Evolutionary conservation across 176 grass and related monocot species (phyloP), one percentile per base, ranked within the genome.

Genomic region (Chrysopogon serrulatus): DNA sequence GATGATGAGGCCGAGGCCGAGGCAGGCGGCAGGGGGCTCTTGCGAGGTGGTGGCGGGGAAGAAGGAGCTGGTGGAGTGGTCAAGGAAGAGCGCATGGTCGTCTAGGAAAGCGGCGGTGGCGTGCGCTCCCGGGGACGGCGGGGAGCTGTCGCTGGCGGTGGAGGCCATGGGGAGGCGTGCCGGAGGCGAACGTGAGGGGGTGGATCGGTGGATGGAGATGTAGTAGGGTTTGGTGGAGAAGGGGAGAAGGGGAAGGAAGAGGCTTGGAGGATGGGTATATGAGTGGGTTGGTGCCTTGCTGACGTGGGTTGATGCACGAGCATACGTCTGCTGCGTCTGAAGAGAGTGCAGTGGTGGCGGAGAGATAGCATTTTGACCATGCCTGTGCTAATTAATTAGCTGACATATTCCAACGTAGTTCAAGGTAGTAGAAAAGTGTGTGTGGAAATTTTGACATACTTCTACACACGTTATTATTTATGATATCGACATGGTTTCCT

Each of bases 1-100:
- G 74, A 12, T 0, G 87, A 64, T 10, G 73, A 21, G 0, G 81
- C n/a, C 13, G 16, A 27, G n/a, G 47, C 8, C 71, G 42, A 23
- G 5, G 51, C 27, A 64, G 84, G 21, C 36, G 15, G 32, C 59
- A 34, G 13, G 15, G n/a, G 30, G 60, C 28, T 85, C 67, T 5
- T 78, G 76, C 45, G 31, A 70, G 11, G 35, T 12, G 61, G 78
- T 42, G 65, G 27, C 18, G 56, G 31, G 67, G 74, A 65, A 78
- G 49, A 84, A 75, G 63, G 82, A 54, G 77, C 18, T 5, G 59
- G 31, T 11, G 21, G 23, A 48, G n/a, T 26, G 43, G 42, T 71
- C 43, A 84, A 85, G 63, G 78, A 71, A 86, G 87, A 63, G 84
- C 15, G 54, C 78, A 5, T 73, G 68, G 43, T 59, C 71, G 63